These are phyloP conservation scores for Hortaea sp. DNA, from an alignment of 2,329 filamentous ascomycete species.

Conservation along the genomic window DNA sequence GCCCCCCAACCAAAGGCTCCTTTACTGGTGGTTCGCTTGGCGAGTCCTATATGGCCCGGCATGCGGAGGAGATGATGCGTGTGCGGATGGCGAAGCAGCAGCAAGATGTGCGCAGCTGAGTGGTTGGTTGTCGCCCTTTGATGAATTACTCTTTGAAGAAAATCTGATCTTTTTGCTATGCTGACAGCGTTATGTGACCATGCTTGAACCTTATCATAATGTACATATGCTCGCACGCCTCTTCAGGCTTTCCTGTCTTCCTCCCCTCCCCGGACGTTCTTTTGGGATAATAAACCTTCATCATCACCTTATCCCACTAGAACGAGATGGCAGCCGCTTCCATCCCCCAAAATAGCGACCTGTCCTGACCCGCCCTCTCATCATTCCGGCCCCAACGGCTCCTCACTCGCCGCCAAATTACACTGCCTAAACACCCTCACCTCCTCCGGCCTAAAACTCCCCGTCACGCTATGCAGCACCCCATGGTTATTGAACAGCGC, in stretches of 20 bases:
- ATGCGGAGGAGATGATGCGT: constrained; percentile 21
- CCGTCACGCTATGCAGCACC: constrained; percentile 64
- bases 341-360: too few species aligned
- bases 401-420: constrained; percentile 53
- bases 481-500: constrained; percentile 73
- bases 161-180: background rate
- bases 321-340: too few species aligned
- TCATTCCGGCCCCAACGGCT: too few species aligned
- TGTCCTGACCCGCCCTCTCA: too few species aligned
- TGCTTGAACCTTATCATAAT: too few species aligned
- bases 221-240: too few species aligned
- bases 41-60: constrained; percentile 24
- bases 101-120: constrained; percentile 43
- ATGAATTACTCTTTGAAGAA: background rate
- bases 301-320: too few species aligned
- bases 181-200: too few species aligned
- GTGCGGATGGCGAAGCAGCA: constrained; percentile 2
- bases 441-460: constrained; percentile 63
- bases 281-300: too few species aligned
- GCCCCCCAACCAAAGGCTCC: constrained; percentile 12
- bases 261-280: too few species aligned
- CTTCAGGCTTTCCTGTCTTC: too few species aligned
- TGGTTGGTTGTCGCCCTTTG: background rate
- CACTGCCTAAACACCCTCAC: constrained; percentile 68
- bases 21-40: constrained; percentile 23